A percentile compares a stretch with the other conserved stretches of the same genome.
Conservation (phyloP, 768 basidiomycete species). For the Lactifluus echinatus region DNA sequence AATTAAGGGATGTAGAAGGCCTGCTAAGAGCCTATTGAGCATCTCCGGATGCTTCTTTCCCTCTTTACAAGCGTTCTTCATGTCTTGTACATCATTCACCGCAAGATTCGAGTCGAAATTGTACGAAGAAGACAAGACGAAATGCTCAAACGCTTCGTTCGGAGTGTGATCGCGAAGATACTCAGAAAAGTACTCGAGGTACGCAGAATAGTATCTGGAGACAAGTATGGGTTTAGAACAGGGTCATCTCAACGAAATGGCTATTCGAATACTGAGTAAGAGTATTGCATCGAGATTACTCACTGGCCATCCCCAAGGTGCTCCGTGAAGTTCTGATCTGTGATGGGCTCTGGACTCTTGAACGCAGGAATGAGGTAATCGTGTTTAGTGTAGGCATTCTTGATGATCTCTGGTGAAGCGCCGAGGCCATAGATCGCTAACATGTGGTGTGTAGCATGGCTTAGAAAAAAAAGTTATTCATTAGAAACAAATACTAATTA, state of each 20-base stretch:
- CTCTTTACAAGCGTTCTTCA: constrained; percentile 14
- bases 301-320: constrained; percentile 53
- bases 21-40: constrained; percentile 47
- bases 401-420: constrained; percentile 34
- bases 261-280: not conserved
- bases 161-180: constrained; percentile 35
- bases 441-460: constrained; percentile 50
- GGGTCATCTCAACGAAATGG: not conserved
- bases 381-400: constrained; percentile 36
- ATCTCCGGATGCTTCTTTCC: constrained; percentile 38
- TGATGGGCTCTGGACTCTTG: constrained; percentile 39
- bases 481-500: not conserved
- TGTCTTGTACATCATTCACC: constrained; percentile 17
- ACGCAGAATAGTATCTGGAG: constrained; percentile 51
- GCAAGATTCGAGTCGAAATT: constrained; percentile 32
- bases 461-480: constrained; percentile 17
- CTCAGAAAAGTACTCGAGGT: constrained; percentile 46
- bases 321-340: constrained; percentile 38
- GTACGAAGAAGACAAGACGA: constrained; percentile 44
- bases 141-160: constrained; percentile 46
- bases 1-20: constrained; percentile 57
- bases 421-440: constrained; percentile 56
- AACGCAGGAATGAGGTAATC: constrained; percentile 34
- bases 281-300: no score
- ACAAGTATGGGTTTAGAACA: not conserved